These are phyloP conservation scores for Amaranthus hypochondriacus DNA, from an alignment of 148 eudicot genomes.

Conservation along the genomic window DNA sequence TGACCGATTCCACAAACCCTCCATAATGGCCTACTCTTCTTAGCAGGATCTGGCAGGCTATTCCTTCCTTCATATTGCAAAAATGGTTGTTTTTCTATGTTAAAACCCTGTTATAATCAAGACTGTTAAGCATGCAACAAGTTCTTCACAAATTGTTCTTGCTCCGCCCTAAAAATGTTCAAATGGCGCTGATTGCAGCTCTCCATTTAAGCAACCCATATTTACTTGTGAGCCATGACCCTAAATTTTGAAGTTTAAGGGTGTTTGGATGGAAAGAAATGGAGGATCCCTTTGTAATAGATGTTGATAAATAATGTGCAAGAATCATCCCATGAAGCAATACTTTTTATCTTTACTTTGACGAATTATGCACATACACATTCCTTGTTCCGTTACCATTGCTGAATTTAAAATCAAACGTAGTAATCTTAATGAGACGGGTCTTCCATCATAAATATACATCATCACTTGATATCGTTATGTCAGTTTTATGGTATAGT, in stretches of 20 bases:
- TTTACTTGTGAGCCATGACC: not conserved
- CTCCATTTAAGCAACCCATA: not conserved
- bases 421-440: no score
- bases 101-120: slow-evolving; percentile 36
- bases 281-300: not conserved
- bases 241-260: not conserved
- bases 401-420: no score
- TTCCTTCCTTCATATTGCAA: slow-evolving; percentile 52
- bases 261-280: not conserved
- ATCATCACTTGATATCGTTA: not conserved
- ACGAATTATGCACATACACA: not conserved
- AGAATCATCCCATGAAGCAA: not conserved
- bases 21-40: slow-evolving; percentile 53
- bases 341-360: slow-evolving; percentile 1
- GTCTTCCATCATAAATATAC: not conserved
- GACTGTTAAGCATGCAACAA: not conserved
- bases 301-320: not conserved
- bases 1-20: slow-evolving; percentile 74
- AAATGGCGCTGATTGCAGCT: not conserved
- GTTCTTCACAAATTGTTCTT: slow-evolving; percentile 15
- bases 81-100: slow-evolving; percentile 45
- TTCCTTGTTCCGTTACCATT: no score
- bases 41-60: slow-evolving; percentile 51
- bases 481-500: not conserved
- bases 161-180: slow-evolving; percentile 37